Conservation (phyloP, 371 early-diverging fungal genomes). For the Paraphysoderma sedebokerense region DNA sequence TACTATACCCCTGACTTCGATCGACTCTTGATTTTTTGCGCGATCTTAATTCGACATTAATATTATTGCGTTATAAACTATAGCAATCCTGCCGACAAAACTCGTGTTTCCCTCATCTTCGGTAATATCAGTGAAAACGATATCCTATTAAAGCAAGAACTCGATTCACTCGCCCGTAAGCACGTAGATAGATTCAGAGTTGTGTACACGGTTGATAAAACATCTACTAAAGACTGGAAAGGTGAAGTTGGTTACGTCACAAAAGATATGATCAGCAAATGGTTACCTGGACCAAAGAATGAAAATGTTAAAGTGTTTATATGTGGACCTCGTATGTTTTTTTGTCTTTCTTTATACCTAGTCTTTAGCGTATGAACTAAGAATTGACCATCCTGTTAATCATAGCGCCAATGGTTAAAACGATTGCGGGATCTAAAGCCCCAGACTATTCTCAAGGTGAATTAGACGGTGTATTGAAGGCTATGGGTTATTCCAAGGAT, state of each 20-base stretch:
- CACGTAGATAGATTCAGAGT: slow-evolving; percentile 66
- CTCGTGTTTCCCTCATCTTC: slow-evolving; percentile 71
- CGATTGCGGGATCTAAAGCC: slow-evolving; percentile 70
- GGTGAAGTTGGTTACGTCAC: slow-evolving; percentile 52
- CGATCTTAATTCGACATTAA: not conserved
- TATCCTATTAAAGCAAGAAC: slow-evolving; percentile 60
- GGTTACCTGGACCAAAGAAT: slow-evolving; percentile 35
- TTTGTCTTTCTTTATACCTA: not conserved
- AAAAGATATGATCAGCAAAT: slow-evolving; percentile 40
- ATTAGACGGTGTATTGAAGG: slow-evolving; percentile 55
- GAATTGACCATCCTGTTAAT: no score
- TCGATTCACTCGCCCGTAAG: slow-evolving; percentile 46
- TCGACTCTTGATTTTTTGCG: not conserved
- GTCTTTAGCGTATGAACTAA: no score
- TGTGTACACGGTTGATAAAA: slow-evolving; percentile 60
- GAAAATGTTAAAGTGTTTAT: slow-evolving; percentile 49
- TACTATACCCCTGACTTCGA: no score
- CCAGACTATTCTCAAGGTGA: slow-evolving; percentile 69
- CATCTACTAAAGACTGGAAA: slow-evolving; percentile 33
- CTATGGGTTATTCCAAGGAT: slow-evolving; percentile 52
- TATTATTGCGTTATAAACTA: slow-evolving; percentile 11
- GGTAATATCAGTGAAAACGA: slow-evolving; percentile 73
- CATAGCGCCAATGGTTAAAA: slow-evolving; percentile 53
- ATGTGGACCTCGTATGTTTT: slow-evolving; percentile 66
- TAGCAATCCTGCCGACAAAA: slow-evolving; percentile 49